These are phyloP conservation scores for Cerrena zonata DNA, from an alignment of 1,284 basidiomycete genomes.

Conservation along the genomic window DNA sequence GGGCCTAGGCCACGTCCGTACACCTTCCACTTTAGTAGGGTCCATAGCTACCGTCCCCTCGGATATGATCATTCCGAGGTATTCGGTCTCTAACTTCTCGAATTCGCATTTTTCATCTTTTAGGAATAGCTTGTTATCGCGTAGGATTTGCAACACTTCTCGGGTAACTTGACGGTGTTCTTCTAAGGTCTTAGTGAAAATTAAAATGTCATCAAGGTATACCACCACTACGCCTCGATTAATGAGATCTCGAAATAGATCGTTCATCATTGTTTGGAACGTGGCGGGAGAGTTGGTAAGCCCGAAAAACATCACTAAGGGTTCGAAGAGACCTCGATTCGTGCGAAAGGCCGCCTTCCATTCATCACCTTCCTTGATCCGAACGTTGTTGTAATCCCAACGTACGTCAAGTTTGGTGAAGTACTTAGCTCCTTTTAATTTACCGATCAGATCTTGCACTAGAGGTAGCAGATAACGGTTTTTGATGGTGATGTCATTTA, in stretches of 20 bases:
- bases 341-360: constrained; percentile 17
- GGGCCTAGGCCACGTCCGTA: constrained; percentile 32
- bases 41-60: constrained; percentile 31
- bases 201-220: constrained; percentile 26
- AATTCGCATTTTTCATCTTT: constrained; percentile 37
- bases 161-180: constrained; percentile 18
- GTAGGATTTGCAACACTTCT: constrained; percentile 26
- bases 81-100: constrained; percentile 24
- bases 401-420: constrained; percentile 34
- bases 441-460: constrained; percentile 28
- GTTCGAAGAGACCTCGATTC: constrained; percentile 23
- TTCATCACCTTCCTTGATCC: constrained; percentile 16
- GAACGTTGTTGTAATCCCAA: constrained; percentile 20
- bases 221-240: constrained; percentile 11
- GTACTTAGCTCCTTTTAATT: constrained; percentile 20
- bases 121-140: constrained; percentile 23
- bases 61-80: constrained; percentile 33
- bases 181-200: constrained; percentile 20
- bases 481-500: constrained; percentile 28
- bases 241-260: constrained; percentile 19
- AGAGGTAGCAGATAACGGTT: constrained; percentile 31
- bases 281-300: constrained; percentile 28
- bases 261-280: constrained; percentile 22
- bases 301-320: constrained; percentile 29
- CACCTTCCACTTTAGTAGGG: constrained; percentile 29